Conservation (phyloP, 805 yeast species). For the Ogataea nakhonphanomensis region DNA sequence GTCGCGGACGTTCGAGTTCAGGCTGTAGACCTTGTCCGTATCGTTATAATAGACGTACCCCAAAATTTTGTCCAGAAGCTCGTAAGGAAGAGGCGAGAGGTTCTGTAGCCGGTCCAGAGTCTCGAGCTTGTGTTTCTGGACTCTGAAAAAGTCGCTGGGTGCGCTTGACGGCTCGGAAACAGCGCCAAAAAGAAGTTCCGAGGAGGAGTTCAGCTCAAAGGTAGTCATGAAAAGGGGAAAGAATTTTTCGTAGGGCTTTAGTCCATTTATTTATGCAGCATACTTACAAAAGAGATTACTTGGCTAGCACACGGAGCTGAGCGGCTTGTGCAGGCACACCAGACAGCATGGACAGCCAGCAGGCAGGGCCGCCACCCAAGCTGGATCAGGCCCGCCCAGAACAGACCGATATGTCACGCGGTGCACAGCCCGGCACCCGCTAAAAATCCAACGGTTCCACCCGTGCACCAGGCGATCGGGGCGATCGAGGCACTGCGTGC, state of each 20-base stretch:
- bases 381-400: too few species aligned
- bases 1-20: slow-evolving; percentile 29
- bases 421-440: not conserved
- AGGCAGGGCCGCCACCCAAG: too few species aligned
- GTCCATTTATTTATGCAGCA: not conserved
- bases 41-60: slow-evolving; percentile 31
- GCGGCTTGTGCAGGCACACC: too few species aligned
- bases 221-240: slow-evolving; percentile 19
- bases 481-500: not conserved
- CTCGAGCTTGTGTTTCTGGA: slow-evolving; percentile 11
- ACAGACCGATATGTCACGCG: not conserved
- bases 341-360: too few species aligned
- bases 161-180: slow-evolving; percentile 5
- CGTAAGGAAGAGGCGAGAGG: slow-evolving; percentile 31
- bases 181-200: slow-evolving; percentile 11
- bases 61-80: slow-evolving; percentile 32
- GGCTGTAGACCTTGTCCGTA: slow-evolving; percentile 25
- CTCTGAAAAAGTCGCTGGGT: slow-evolving; percentile 18
- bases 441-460: not conserved
- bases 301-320: too few species aligned
- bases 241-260: slow-evolving; percentile 1
- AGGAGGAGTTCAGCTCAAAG: slow-evolving; percentile 15
- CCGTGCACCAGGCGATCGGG: slow-evolving; percentile 7
- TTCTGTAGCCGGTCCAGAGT: slow-evolving; percentile 10
- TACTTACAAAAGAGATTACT: too few species aligned